Conservation (phyloP, 805 yeast species). For the Ogataea sp. region DNA sequence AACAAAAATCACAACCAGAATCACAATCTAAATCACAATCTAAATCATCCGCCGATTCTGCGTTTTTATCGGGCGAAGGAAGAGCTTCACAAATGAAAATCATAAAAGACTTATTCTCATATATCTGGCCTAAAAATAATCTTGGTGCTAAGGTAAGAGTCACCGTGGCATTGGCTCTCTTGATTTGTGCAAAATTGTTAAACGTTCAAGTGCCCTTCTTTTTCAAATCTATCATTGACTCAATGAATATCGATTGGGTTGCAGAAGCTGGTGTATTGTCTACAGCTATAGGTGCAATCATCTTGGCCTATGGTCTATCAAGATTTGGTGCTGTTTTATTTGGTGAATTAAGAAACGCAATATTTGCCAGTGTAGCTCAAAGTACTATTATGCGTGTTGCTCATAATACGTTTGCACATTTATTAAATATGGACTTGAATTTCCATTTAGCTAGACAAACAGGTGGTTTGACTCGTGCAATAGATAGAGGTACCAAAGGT, state of each 20-base stretch:
- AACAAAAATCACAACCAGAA: neutral
- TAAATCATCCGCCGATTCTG: neutral
- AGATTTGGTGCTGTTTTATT: conserved; percentile 90
- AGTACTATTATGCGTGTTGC: conserved; percentile 89
- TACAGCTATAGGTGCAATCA: conserved; percentile 54
- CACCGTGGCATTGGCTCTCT: conserved; percentile 58
- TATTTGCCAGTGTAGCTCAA: conserved; percentile 93
- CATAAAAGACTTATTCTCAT: conserved; percentile 53
- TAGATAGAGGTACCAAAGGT: conserved; percentile 97
- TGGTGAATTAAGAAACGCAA: conserved; percentile 92
- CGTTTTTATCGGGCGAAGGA: conserved; percentile 1
- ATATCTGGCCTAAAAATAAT: conserved; percentile 77
- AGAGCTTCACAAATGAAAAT: conserved; percentile 42
- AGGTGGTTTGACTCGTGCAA: conserved; percentile 93
- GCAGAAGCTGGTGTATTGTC: conserved; percentile 53
- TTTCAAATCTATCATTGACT: conserved; percentile 82
- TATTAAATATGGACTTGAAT: conserved; percentile 75
- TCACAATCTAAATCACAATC: neutral
- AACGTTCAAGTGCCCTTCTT: conserved; percentile 96
- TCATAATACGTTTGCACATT: conserved; percentile 73
- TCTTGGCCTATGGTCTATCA: conserved; percentile 88
- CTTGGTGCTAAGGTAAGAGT: conserved; percentile 66
- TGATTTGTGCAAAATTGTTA: conserved; percentile 73
- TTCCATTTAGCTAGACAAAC: conserved; percentile 91
- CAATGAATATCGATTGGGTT: conserved; percentile 87